Evolutionary conservation across 2,329 filamentous ascomycete species (phyloP).

Genomic region (Dryadomyces sulphureus): DNA sequence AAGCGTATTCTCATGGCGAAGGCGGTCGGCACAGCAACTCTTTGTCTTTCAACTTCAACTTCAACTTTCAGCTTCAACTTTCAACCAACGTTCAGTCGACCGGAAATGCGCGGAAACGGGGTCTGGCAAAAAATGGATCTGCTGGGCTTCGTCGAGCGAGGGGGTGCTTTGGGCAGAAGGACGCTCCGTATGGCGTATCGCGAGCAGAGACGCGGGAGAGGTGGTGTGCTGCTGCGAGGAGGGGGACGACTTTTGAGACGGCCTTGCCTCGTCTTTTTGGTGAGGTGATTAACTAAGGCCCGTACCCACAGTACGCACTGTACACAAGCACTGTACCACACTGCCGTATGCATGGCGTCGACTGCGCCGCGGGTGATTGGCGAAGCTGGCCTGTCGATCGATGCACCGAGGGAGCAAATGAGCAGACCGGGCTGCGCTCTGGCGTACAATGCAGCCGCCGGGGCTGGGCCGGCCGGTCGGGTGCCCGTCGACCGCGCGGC

Average conservation of each 20-base stretch:
- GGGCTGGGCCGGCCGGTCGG: no score
- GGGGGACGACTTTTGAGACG: neutral
- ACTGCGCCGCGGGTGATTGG: neutral
- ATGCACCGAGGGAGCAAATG: neutral
- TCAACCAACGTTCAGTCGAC: no score
- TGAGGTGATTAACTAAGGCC: neutral
- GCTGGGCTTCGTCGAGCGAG: no score
- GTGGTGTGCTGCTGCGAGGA: neutral
- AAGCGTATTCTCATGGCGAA: slow-evolving; percentile 65
- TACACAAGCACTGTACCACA: neutral
- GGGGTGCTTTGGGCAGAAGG: no score
- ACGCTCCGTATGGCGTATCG: no score
- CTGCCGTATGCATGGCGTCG: neutral
- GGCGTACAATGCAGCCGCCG: no score
- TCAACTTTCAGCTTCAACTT: no score
- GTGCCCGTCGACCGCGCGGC: no score
- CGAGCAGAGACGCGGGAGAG: neutral
- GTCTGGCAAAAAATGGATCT: no score
- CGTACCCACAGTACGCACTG: neutral
- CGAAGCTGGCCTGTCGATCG: neutral
- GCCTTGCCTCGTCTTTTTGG: neutral
- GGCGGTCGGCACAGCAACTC: neutral
- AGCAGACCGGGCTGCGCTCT: neutral
- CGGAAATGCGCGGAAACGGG: no score
- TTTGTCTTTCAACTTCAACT: no score